Evolutionary conservation across 2,329 filamentous ascomycete genomes (phyloP).

Genomic region (Teratosphaeria destructans): DNA sequence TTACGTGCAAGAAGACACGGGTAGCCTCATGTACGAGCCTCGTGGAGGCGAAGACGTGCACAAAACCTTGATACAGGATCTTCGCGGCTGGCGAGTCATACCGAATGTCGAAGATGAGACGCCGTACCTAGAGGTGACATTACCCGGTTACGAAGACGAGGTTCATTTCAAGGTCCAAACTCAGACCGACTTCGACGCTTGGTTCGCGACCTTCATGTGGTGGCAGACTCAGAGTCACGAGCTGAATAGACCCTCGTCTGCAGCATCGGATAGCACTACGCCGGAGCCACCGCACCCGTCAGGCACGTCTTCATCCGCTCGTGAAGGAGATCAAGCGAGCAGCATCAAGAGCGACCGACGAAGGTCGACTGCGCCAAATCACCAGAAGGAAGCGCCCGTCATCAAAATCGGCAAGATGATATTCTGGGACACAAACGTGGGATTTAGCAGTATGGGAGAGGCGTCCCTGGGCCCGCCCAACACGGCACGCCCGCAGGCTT

Average conservation of each 20-base stretch:
- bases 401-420: slow-evolving; percentile 70
- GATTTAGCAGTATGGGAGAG: slow-evolving; percentile 34
- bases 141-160: slow-evolving; percentile 46
- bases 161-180: slow-evolving; percentile 55
- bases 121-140: slow-evolving; percentile 42
- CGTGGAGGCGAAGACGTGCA: slow-evolving; percentile 56
- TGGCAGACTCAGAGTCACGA: slow-evolving; percentile 51
- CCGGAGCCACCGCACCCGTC: slow-evolving; percentile 9
- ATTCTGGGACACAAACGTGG: slow-evolving; percentile 66
- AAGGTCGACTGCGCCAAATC: slow-evolving; percentile 33
- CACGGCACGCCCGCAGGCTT: slow-evolving; percentile 36
- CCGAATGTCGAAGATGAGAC: slow-evolving; percentile 40
- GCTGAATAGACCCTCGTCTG: neutral
- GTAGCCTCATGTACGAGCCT: slow-evolving; percentile 64
- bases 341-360: slow-evolving; percentile 28
- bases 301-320: slow-evolving; percentile 7
- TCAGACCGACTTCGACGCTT: slow-evolving; percentile 60
- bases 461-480: slow-evolving; percentile 6
- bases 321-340: slow-evolving; percentile 15
- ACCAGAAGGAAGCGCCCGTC: slow-evolving; percentile 63
- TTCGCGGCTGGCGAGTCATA: slow-evolving; percentile 62
- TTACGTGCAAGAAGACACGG: slow-evolving; percentile 67
- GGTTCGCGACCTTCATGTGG: slow-evolving; percentile 69
- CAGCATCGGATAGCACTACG: slow-evolving; percentile 7
- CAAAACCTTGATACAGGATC: slow-evolving; percentile 57